Evolutionary conservation across 331 rosid species (phyloP).

Genomic region (Telfairia occidentalis): DNA sequence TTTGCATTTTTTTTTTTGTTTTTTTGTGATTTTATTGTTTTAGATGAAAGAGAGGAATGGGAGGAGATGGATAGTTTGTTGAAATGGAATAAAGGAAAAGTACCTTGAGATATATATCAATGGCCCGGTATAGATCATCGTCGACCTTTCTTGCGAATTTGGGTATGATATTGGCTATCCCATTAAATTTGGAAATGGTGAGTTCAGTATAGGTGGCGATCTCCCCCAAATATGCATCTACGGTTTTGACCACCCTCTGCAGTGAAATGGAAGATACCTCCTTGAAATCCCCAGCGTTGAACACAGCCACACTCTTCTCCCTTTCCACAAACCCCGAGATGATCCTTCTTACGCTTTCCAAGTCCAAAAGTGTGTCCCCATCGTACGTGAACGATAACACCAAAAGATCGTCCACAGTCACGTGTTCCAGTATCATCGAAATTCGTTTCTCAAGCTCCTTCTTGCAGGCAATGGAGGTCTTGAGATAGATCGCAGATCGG

Average conservation of each 20-base stretch:
- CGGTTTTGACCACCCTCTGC: conserved; percentile 56
- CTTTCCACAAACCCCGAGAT: conserved; percentile 52
- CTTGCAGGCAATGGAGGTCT: conserved; percentile 36
- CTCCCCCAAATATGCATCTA: conserved; percentile 56
- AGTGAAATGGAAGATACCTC: conserved; percentile 41
- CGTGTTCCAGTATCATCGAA: conserved; percentile 59
- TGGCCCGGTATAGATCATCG: conserved; percentile 84
- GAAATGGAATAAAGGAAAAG: neutral
- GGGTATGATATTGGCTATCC: conserved; percentile 60
- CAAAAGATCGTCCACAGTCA: conserved; percentile 56
- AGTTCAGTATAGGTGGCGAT: conserved; percentile 58
- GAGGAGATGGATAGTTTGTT: too few relatives aligned
- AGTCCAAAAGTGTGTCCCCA: conserved; percentile 71
- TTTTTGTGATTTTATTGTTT: too few relatives aligned
- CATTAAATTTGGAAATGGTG: conserved; percentile 64
- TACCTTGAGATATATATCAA: conserved; percentile 88
- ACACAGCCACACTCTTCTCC: conserved; percentile 58
- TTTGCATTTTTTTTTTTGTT: too few relatives aligned
- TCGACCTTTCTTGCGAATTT: conserved; percentile 64
- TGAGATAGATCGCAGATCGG: conserved; percentile 54
- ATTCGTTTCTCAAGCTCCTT: conserved; percentile 64
- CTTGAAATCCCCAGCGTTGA: conserved; percentile 33
- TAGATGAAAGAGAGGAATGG: too few relatives aligned
- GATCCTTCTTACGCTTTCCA: conserved; percentile 63
- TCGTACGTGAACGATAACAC: conserved; percentile 67